Conservation (phyloP, 441 rosid genomes). For the Arabidopsis lyrata region DNA sequence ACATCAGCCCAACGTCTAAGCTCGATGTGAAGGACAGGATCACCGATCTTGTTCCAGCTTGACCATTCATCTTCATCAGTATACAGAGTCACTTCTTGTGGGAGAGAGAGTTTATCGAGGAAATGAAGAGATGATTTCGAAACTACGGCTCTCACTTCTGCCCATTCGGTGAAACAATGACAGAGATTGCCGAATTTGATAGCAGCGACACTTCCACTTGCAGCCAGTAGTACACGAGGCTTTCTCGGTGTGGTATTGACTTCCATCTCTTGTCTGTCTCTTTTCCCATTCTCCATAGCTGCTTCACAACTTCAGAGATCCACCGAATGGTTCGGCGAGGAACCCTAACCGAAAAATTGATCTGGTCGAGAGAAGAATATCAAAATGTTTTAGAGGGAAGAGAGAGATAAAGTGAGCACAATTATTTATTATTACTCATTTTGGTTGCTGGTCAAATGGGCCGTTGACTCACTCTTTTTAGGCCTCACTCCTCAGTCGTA, state of each 20-base stretch:
- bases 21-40: conserved; percentile 79
- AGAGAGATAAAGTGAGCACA: conserved; percentile 4
- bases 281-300: conserved; percentile 44
- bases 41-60: conserved; percentile 77
- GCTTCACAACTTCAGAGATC: neutral
- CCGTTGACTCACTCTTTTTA: conserved; percentile 6
- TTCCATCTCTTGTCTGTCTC: conserved; percentile 42
- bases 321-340: conserved; percentile 17
- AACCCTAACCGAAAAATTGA: conserved; percentile 39
- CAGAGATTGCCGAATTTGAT: conserved; percentile 81
- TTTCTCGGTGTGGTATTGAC: conserved; percentile 50
- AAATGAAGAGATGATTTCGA: conserved; percentile 73
- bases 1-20: conserved; percentile 89
- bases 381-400: conserved; percentile 42
- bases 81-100: conserved; percentile 65
- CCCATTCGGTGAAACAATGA: conserved; percentile 80
- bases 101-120: conserved; percentile 66
- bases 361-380: neutral
- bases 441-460: conserved; percentile 16
- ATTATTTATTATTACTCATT: neutral
- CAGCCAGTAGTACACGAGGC: conserved; percentile 73
- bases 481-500: conserved; percentile 18
- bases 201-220: conserved; percentile 92
- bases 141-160: conserved; percentile 81
- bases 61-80: conserved; percentile 86